Base-by-base conservation (phyloP, 805 yeast species). In the Lachancea nothofagi region DNA sequence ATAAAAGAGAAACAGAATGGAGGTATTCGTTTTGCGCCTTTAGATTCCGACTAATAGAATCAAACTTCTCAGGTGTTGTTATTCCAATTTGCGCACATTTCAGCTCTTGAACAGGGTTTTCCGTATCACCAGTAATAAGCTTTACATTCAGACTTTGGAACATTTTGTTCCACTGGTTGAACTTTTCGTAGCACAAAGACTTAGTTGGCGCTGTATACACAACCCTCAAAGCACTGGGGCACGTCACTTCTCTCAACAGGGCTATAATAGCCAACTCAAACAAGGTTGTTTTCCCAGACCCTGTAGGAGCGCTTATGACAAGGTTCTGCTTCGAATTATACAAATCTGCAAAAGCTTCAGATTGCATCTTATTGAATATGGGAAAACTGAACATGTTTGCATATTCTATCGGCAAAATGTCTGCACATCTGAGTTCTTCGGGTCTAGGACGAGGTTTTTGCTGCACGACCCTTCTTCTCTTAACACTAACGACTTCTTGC, bases 151-250 rank as follows among this genome's bases (percentile, higher is more conserved):
- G 43, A 7, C 69, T 66, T 12, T 61, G 46, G 38, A 77, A 73
- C 35, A 64, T 69, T 1, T 49, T 41, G 1, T 53, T 48, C 79
- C 80, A 78, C 33, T 70, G 71, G 3, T 56, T 59, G 19, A 58
- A 64, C 36, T 72, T 69, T 47, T 77, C 80, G 15, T 60, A 54
- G 44, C 82, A 77, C 27, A 78, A 57, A 0, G 82, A 72, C 47
- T 75, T 77, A 5, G 79, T 73, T 2, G 84, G 83, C 0, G 82
- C 82, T 29, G 78, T 65, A 45, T 77, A 78, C 2, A 76, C 48
- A 4, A 65, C 60, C 49, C 65, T 67, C 7, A 59, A 41, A 35
- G 61, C 59, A 10, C 34, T 36, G 5, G 25, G 20, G 25, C 50
- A 50, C 22, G 59, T 53, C 8, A 49, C 41, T 21, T 57, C 57